Conservation (phyloP, 345 rosid species). For the Corymbia maculata region DNA sequence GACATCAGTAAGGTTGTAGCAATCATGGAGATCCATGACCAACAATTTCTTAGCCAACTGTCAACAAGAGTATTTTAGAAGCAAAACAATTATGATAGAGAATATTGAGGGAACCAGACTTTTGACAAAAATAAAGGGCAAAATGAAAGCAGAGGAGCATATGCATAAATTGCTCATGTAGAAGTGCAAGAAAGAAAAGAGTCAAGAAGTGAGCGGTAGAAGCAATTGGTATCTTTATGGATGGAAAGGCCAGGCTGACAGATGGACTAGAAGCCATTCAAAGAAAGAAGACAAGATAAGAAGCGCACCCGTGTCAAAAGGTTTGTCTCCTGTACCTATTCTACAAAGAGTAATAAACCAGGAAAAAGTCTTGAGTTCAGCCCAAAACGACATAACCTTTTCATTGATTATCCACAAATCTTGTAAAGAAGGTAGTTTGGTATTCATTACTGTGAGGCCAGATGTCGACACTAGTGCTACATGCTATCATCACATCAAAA, state of each 20-base stretch:
- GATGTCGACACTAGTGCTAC: neutral
- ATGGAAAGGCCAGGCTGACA: neutral
- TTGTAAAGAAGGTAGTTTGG: neutral
- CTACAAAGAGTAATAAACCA: neutral
- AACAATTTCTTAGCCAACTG: slow-evolving; percentile 22
- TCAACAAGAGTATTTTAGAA: neutral
- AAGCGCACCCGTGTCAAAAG: neutral
- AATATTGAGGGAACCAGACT: neutral
- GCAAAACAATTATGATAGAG: neutral
- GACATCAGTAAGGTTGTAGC: slow-evolving; percentile 17
- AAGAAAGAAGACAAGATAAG: neutral
- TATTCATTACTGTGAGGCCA: neutral
- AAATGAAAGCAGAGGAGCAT: neutral
- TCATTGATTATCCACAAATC: neutral
- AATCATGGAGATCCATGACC: slow-evolving; percentile 27
- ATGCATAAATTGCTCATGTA: neutral
- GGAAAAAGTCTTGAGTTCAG: neutral
- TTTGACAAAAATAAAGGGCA: neutral
- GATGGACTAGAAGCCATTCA: neutral
- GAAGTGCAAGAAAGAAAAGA: neutral
- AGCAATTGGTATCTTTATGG: neutral
- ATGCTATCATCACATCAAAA: neutral
- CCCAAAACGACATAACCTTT: neutral
- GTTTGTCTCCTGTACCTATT: neutral
- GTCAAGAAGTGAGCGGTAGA: neutral